Conservation (phyloP, 345 rosid genomes). For the Brassica cretica region DNA sequence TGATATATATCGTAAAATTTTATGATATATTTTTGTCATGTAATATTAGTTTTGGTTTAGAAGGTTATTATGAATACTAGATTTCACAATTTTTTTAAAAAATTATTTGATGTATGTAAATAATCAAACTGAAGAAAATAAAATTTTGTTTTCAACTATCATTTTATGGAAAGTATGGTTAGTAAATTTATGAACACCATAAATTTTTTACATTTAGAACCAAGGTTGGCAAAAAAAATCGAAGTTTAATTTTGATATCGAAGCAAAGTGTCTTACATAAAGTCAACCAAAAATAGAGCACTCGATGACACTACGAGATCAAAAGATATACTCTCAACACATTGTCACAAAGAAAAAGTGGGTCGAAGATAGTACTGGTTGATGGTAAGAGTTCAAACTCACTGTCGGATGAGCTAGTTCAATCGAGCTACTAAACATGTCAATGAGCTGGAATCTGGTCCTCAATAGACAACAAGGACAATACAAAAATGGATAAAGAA, state of each 20-base stretch:
- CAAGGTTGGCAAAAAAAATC: not conserved
- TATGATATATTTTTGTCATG: not conserved
- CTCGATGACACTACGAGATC: slow-evolving; percentile 8
- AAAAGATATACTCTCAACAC: not conserved
- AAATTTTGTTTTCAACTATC: not conserved
- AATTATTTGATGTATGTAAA: not conserved
- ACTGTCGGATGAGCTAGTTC: slow-evolving; percentile 11
- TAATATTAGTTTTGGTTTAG: not conserved
- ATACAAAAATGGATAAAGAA: not conserved
- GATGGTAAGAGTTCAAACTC: slow-evolving; percentile 8
- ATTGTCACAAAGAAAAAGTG: not conserved
- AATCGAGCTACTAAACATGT: slow-evolving; percentile 19
- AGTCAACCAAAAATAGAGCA: slow-evolving; percentile 6
- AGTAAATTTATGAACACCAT: not conserved
- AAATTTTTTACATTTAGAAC: not conserved
- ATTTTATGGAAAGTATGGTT: not conserved
- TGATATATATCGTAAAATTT: not conserved
- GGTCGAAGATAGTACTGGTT: not conserved
- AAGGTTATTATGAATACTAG: not conserved
- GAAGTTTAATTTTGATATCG: not conserved
- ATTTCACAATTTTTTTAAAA: not conserved
- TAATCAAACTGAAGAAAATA: not conserved
- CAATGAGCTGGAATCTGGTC: slow-evolving; percentile 24
- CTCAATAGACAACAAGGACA: not conserved
- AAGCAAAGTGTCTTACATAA: not conserved